These are phyloP conservation scores for Blepharisma undulans DNA, from an alignment of 169 alveolate genomes.

Conservation along the genomic window DNA sequence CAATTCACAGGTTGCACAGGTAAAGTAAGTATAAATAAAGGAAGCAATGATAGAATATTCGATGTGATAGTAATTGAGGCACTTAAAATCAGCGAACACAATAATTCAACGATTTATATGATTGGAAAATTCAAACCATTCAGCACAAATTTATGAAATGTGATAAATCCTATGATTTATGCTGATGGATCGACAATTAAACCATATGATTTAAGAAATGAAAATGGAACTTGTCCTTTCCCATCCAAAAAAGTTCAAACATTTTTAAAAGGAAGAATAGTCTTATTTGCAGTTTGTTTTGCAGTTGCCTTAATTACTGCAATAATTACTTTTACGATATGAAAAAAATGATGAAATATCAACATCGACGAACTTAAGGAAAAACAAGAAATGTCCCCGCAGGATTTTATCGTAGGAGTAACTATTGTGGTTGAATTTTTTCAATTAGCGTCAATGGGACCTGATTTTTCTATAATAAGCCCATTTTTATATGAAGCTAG, in stretches of 20 bases:
- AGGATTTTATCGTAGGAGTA: not conserved
- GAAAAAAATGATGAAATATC: not conserved
- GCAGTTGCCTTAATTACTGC: not conserved
- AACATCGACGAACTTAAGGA: not conserved
- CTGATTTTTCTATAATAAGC: not conserved
- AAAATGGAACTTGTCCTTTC: not conserved
- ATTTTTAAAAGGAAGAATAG: not conserved
- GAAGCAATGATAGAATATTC: slow-evolving; percentile 3
- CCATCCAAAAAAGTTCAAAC: not conserved
- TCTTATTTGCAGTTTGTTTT: not conserved
- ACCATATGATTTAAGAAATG: not conserved
- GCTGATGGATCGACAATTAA: not conserved
- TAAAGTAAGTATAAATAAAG: not conserved
- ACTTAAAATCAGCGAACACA: not conserved
- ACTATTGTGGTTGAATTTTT: not conserved
- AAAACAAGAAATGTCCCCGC: not conserved
- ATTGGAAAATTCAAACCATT: not conserved
- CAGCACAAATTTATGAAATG: not conserved
- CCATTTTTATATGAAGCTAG: not conserved
- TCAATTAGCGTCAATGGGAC: slow-evolving; percentile 7
- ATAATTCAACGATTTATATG: not conserved
- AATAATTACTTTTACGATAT: not conserved
- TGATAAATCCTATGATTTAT: not conserved
- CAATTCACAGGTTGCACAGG: slow-evolving; percentile 14
- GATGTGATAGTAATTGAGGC: not conserved